phyloP scores from a whole-genome alignment of 225 moss, liverwort and hornwort species.

The Pleurozium schreberi region DNA sequence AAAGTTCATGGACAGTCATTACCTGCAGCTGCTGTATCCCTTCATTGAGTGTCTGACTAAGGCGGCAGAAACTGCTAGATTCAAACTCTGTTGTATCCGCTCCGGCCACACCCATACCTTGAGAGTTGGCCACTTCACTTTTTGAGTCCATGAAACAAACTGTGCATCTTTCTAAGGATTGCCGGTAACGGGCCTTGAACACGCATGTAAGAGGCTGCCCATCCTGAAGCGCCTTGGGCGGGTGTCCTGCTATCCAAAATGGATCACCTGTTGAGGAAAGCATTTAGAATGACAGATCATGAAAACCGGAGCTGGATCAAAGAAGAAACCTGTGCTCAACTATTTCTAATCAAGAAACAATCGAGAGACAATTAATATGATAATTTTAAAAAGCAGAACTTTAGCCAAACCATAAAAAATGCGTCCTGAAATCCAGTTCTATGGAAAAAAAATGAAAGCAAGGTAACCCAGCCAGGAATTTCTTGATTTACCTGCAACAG shows the following conservation, averaged over 20 bases:
- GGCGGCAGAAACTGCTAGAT: conserved; percentile 56
- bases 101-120: conserved; percentile 48
- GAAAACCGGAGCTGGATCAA: neutral
- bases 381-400: neutral
- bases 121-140: conserved; percentile 15
- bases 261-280: conserved; percentile 41
- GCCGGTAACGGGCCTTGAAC: conserved; percentile 88
- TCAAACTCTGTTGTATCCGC: conserved; percentile 30
- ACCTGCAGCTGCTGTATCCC: conserved; percentile 60
- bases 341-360: neutral
- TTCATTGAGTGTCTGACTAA: neutral
- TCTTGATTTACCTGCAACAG: conserved; percentile 56
- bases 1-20: neutral
- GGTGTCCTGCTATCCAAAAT: conserved; percentile 70
- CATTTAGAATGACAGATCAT: neutral
- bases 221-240: conserved; percentile 46
- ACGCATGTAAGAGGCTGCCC: conserved; percentile 50
- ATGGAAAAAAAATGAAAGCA: neutral
- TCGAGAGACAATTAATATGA: neutral
- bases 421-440: neutral
- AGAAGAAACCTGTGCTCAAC: neutral
- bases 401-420: neutral
- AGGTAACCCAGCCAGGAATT: neutral
- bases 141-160: conserved; percentile 46
- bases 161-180: conserved; percentile 53